Conservation (phyloP, 441 rosid genomes). For the Gossypium davidsonii region DNA sequence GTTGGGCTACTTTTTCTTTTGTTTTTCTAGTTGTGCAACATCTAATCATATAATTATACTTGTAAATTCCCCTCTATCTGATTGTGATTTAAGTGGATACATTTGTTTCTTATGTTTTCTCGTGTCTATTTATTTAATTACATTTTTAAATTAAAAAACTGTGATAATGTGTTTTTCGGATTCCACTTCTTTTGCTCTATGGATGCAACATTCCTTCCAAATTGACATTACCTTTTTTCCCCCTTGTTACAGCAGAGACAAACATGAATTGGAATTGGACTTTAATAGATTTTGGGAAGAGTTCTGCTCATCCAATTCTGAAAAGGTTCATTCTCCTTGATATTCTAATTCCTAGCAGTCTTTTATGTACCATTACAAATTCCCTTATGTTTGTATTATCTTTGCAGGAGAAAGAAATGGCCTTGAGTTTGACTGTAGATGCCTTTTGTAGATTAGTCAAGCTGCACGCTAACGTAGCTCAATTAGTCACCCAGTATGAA, state of each 20-base stretch:
- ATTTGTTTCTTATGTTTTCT: neutral
- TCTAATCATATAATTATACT: neutral
- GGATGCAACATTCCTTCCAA: neutral
- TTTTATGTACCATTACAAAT: neutral
- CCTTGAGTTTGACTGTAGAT: slow-evolving; percentile 89
- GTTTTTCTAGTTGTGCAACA: neutral
- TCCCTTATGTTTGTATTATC: slow-evolving; percentile 17
- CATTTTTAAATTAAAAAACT: neutral
- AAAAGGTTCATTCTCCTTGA: slow-evolving; percentile 54
- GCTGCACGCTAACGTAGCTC: slow-evolving; percentile 89
- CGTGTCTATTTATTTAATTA: neutral
- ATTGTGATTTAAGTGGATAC: slow-evolving; percentile 6
- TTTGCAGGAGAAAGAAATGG: slow-evolving; percentile 97
- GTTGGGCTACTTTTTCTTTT: neutral
- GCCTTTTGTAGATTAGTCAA: slow-evolving; percentile 98
- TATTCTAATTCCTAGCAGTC: neutral
- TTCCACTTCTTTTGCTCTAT: neutral
- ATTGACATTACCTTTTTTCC: slow-evolving; percentile 3
- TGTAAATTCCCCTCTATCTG: neutral
- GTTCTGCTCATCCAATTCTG: slow-evolving; percentile 96
- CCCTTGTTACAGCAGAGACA: slow-evolving; percentile 46
- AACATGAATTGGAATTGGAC: slow-evolving; percentile 93
- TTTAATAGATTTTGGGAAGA: slow-evolving; percentile 99
- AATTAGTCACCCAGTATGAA: slow-evolving; percentile 85
- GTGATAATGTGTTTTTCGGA: neutral